phyloP scores from a whole-genome alignment of 2,329 filamentous ascomycete genomes.

The Neoscytalidium dimidiatum region DNA sequence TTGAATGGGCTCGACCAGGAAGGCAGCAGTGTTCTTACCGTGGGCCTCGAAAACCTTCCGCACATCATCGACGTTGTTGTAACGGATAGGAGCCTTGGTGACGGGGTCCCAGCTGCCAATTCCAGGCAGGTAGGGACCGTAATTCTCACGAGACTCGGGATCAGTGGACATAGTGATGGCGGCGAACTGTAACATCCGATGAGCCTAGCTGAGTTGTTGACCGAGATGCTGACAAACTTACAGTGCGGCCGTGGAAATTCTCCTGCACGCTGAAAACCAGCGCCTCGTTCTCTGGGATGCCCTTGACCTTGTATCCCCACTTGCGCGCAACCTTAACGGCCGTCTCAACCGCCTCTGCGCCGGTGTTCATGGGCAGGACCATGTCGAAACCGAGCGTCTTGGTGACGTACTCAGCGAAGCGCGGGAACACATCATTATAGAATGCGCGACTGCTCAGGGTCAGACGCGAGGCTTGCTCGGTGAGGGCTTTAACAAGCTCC shows the following conservation, averaged over 20 bases:
- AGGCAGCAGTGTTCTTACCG: constrained; percentile 83
- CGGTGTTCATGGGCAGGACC: constrained; percentile 98
- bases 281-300: constrained; percentile 80
- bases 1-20: constrained; percentile 95
- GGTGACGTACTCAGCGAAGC: constrained; percentile 91
- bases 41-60: constrained; percentile 77
- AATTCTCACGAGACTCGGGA: constrained; percentile 93
- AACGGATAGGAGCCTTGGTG: constrained; percentile 77
- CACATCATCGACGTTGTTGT: constrained; percentile 81
- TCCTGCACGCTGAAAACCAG: constrained; percentile 81
- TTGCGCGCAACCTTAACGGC: constrained; percentile 95
- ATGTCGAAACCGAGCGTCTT: constrained; percentile 92
- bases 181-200: constrained; percentile 65
- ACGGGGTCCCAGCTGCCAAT: constrained; percentile 76
- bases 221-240: constrained; percentile 49
- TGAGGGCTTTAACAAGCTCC: constrained; percentile 86
- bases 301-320: constrained; percentile 97
- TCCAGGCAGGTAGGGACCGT: constrained; percentile 91
- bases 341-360: constrained; percentile 93
- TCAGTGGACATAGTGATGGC: constrained; percentile 95
- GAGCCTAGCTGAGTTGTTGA: background rate
- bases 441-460: constrained; percentile 94
- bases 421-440: constrained; percentile 97
- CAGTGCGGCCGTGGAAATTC: constrained; percentile 96
- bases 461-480: constrained; percentile 83